Base-by-base conservation (phyloP, 352 stramenopile genomes). In the Globisporangium spiculum region DNA sequence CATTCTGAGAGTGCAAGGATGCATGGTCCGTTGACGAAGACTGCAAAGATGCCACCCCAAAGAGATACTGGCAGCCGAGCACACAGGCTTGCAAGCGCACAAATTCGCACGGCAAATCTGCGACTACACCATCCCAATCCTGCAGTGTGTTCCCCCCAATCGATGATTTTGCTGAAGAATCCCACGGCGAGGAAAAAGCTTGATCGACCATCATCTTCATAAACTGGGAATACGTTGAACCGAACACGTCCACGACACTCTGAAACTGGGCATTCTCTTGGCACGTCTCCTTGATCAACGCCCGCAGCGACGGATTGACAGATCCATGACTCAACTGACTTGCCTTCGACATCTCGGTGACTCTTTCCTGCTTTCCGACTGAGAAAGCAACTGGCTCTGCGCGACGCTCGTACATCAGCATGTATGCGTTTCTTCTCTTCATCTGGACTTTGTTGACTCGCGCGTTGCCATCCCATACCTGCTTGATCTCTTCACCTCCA, bases 401-500 rank as follows among this genome's bases (percentile, higher is more conserved):
- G 26, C 81, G 73, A 20, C 64, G 67, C 50, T 95, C 81, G 60
- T 95, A 95, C 34, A 95, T 72, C 3, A 93, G 70, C 84, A 95
- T 91, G 57, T 93, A 95, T 8, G 85, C 87, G 61, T 75, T 92
- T 48, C 84, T 75, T 14, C 78, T 68, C 63, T 91, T 91, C 74
- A 83, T 86, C 53, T 94, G 79, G 16, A 88, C 69, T 22, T 30
- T 65, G 48, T 59, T 53, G 27, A 20, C 73, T 64, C 4, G 80
- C 53, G 6, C 76, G 54, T 60, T 75, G 75, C 34, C 62, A 62
- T 89, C 79, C 84, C 85, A 92, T 58, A 79, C 77, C 60, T 85
- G 72, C 32, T 74, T 73, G 30, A 87, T 69, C 71, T 97, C 90
- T 54, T 96, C 83, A 5, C 94, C 93, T 4, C 94, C 94, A 75